Evolutionary conservation across 768 basidiomycete species (phyloP), one percentile per base, ranked within the genome.

Genomic region (Coprinopsis sp.): DNA sequence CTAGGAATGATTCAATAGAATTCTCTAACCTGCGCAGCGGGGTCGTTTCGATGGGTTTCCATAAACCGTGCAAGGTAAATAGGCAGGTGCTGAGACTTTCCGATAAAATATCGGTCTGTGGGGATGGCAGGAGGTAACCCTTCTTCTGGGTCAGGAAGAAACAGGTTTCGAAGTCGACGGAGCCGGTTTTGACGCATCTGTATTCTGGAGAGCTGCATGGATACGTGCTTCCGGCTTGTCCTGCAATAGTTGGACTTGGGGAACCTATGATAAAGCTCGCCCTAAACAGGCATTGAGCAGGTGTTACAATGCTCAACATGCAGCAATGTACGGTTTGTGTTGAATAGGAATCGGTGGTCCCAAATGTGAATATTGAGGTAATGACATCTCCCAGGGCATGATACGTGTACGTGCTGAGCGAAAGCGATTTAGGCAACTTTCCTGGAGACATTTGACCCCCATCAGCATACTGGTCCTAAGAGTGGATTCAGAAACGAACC

Each of bases 241-340:
- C 30, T 24, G 14, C 24, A 33, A 23, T 44, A 44, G 16, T 33
- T 16, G 12, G 12, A 5, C 14, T 44, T 44, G 18, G 29, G 18
- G 30, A 5, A 2, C 8, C 25, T 16, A 21, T 44, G 42, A 31
- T 33, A 33, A 2, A 29, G 13, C 19, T 44, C 42, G n/a, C n/a
- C n/a, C n/a, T n/a, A n/a, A n/a, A n/a, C n/a, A n/a, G n/a, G n/a
- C n/a, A n/a, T n/a, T n/a, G n/a, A n/a, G n/a, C n/a, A n/a, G n/a
- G n/a, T n/a, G n/a, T n/a, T n/a, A n/a, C n/a, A 19, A 16, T 37
- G 6, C 6, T 19, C n/a, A 6, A 19, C 13, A 22, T 24, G 37
- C 13, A 23, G 13, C n/a, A n/a, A n/a, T 10, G 10, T 25, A 42
- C 40, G 6, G 21, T 67, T 56, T 36, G 16, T 52, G 55, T 61